These are phyloP conservation scores for Dendrobium catenatum DNA, from an alignment of 106 monocot genomes.

Conservation along the genomic window DNA sequence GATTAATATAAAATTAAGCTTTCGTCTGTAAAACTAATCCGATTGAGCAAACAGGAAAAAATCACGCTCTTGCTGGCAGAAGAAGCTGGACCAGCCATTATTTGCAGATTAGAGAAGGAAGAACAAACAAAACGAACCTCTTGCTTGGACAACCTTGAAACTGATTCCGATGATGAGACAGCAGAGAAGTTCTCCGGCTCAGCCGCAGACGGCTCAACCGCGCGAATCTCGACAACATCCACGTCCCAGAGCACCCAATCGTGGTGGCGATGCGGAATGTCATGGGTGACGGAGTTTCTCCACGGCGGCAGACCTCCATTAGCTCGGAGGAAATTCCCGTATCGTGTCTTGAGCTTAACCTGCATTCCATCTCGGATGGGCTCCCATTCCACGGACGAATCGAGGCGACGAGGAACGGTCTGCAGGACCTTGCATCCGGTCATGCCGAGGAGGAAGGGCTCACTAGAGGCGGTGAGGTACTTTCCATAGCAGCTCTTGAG, in stretches of 20 bases:
- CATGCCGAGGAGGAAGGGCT: constrained; percentile 73
- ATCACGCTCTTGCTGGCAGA: background rate
- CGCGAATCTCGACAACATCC: constrained; percentile 34
- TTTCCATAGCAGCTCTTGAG: constrained; percentile 50
- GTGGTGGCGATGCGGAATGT: constrained; percentile 79
- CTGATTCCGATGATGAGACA: background rate
- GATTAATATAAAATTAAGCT: background rate
- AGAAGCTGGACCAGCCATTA: background rate
- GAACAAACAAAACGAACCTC: constrained; percentile 9
- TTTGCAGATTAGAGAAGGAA: background rate
- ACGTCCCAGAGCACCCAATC: constrained; percentile 75
- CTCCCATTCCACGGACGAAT: constrained; percentile 95
- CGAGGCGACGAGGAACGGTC: constrained; percentile 45
- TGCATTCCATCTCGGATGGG: constrained; percentile 58
- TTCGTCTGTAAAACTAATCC: background rate
- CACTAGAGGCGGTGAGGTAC: constrained; percentile 80
- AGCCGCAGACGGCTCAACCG: background rate
- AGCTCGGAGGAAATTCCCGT: constrained; percentile 43
- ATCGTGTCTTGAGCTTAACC: constrained; percentile 24
- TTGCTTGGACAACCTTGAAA: background rate
- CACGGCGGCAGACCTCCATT: constrained; percentile 83
- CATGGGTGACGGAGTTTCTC: constrained; percentile 88
- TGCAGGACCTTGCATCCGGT: constrained; percentile 82
- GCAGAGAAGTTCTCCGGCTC: background rate
- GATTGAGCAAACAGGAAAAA: background rate